Base-by-base conservation (phyloP, 1,284 basidiomycete species). In the Sparassis latifolia region DNA sequence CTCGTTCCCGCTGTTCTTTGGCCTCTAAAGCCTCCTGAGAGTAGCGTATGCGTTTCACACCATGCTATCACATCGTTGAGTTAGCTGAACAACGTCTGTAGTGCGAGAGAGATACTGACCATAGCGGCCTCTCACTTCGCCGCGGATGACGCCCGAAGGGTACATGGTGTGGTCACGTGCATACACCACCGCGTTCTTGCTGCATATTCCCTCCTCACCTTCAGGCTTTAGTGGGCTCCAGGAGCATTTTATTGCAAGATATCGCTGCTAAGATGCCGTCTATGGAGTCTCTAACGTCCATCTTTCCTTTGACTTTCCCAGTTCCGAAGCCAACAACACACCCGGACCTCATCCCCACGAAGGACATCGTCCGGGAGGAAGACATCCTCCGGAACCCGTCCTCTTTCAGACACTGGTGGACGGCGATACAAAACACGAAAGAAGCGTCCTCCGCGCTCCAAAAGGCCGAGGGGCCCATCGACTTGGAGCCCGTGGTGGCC, bases 311-410 rank as follows among this genome's bases (percentile, higher is more conserved):
- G 55, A 91, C 94, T 3, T 77, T 80, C 47, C 94, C 96, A 7
- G 74, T 86, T 45, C 96, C 96, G 9, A 86, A 80, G 5, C 93
- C 94, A 6, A 71, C 78, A 44, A 88, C 83, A 2, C 84, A 94
- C 62, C 77, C 87, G 12, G 75, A 85, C 51, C 77, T 98, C 48
- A 77, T 98, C 58, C 77, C 85, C 2, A 69, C 82, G 32, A 76
- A 81, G 47, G 94, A 98, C 68, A 68, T 97, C 35, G 78, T 86
- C 54, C 84, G 92, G 42, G 97, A 98, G 72, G 94, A 99, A 69
- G 96, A 99, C 69, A 79, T 99, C n/a, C 75, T 95, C 33, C 83
- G 92, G 55, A 97, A 98, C 69, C 90, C 92, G 2, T 80, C 82
- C 52, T 97, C 95, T 52, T 89, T 95, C 66, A 82, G 91, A 33